These are phyloP conservation scores for Diutina pseudorugosa DNA, from an alignment of 1,139 yeast genomes.

Conservation along the genomic window DNA sequence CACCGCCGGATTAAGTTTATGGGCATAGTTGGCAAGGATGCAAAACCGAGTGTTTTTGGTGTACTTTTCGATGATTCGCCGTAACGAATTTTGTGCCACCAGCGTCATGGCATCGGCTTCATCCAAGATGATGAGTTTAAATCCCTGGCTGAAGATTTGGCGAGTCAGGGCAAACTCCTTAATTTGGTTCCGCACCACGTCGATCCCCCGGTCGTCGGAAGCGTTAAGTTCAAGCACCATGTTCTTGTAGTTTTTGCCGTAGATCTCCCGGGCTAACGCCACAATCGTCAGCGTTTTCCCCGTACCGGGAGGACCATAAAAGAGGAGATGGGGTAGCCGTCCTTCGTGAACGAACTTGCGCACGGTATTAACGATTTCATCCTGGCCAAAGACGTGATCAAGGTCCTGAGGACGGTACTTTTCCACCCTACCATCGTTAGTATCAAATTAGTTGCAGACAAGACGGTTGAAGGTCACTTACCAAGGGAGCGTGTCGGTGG, in stretches of 20 bases:
- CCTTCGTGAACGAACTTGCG: slow-evolving; percentile 77
- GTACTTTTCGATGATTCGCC: slow-evolving; percentile 86
- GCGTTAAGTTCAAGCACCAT: slow-evolving; percentile 91
- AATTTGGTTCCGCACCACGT: slow-evolving; percentile 75
- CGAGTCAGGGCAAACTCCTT: slow-evolving; percentile 80
- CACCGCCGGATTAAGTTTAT: slow-evolving; percentile 89
- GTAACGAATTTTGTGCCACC: slow-evolving; percentile 89
- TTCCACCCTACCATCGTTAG: slow-evolving; percentile 58
- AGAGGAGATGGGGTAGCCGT: slow-evolving; percentile 74
- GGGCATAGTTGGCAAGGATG: slow-evolving; percentile 91
- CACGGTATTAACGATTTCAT: slow-evolving; percentile 71
- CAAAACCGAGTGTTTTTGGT: slow-evolving; percentile 94
- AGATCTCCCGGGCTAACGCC: slow-evolving; percentile 85
- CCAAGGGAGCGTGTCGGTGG: background rate
- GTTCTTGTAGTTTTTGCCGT: slow-evolving; percentile 70
- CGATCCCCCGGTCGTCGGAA: slow-evolving; percentile 78
- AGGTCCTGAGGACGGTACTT: slow-evolving; percentile 81
- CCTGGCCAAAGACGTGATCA: slow-evolving; percentile 87
- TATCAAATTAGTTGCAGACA: background rate
- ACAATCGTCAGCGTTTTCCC: slow-evolving; percentile 93
- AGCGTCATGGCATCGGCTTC: slow-evolving; percentile 99
- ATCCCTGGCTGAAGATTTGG: slow-evolving; percentile 75
- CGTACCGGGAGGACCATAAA: slow-evolving; percentile 97
- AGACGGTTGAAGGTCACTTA: background rate
- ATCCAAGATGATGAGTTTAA: slow-evolving; percentile 84